phyloP scores from a whole-genome alignment of 192 early-diverging fungal species.

The Diversispora epigaea region DNA sequence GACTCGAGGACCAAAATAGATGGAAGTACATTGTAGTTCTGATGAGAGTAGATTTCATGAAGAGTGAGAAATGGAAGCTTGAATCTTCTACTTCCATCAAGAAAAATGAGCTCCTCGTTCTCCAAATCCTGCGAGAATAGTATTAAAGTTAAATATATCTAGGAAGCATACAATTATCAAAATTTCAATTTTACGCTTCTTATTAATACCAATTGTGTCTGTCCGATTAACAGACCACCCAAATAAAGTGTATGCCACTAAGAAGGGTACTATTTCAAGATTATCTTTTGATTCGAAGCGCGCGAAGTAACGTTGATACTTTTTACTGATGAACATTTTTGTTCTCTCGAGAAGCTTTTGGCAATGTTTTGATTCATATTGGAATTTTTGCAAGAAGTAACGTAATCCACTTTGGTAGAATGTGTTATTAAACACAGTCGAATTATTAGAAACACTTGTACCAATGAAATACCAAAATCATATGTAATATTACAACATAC shows the following conservation, averaged over 20 bases:
- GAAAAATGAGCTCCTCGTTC: constrained; percentile 9
- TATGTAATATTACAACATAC: constrained; percentile 9
- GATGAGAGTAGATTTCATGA: constrained; percentile 14
- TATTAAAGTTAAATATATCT: constrained; percentile 12
- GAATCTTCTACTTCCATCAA: not conserved
- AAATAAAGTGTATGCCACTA: constrained; percentile 3
- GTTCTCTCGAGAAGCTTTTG: not conserved
- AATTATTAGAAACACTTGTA: not conserved
- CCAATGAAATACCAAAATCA: not conserved
- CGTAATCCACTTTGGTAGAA: constrained; percentile 4
- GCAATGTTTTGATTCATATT: not conserved
- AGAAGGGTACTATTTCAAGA: not conserved
- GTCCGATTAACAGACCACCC: not conserved
- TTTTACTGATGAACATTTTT: not conserved
- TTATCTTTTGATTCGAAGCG: not conserved
- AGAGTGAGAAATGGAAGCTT: constrained; percentile 10
- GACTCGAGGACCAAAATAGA: not conserved
- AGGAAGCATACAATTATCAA: constrained; percentile 2
- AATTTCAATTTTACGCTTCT: constrained; percentile 23
- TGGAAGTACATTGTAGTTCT: not conserved
- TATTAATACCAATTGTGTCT: constrained; percentile 3
- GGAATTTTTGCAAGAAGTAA: not conserved
- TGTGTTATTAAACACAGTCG: not conserved
- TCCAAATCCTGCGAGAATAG: constrained; percentile 5
- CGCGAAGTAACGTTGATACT: not conserved